Evolutionary conservation across 83 land plant species (phyloP).

Genomic region (Picea mariana): DNA sequence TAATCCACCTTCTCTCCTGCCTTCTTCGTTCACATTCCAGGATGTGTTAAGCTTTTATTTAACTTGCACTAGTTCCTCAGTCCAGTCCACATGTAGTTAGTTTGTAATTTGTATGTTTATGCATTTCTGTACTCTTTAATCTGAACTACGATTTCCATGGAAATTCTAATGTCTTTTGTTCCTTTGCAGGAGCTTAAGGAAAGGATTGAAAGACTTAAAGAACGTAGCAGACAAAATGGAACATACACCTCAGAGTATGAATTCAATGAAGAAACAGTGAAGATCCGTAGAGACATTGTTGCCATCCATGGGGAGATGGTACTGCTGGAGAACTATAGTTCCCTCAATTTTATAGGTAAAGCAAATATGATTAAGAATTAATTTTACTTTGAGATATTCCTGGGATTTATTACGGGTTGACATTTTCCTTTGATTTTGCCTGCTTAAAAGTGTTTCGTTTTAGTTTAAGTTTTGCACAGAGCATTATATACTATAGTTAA

Average conservation of each 20-base stretch:
- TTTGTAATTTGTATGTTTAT: not conserved
- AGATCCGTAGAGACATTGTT: slow-evolving; percentile 78
- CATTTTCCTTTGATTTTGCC: not conserved
- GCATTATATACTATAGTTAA: not conserved
- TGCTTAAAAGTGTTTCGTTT: not conserved
- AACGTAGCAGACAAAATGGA: slow-evolving; percentile 28
- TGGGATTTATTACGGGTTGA: not conserved
- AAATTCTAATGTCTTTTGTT: not conserved
- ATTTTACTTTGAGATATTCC: not conserved
- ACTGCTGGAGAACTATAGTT: slow-evolving; percentile 84
- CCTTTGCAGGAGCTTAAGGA: slow-evolving; percentile 66
- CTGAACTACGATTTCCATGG: not conserved
- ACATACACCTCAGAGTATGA: slow-evolving; percentile 52
- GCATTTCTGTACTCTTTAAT: not conserved
- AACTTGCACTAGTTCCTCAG: too few relatives aligned
- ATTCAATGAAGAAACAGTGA: slow-evolving; percentile 70
- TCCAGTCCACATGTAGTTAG: too few relatives aligned
- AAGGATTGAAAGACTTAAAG: slow-evolving; percentile 58
- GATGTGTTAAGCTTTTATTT: too few relatives aligned
- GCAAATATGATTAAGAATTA: not conserved
- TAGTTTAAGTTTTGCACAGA: not conserved
- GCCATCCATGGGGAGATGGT: slow-evolving; percentile 96
- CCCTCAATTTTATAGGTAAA: slow-evolving; percentile 91
- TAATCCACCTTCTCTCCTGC: too few relatives aligned
- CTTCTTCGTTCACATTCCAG: too few relatives aligned